Evolutionary conservation across 2,329 filamentous ascomycete species (phyloP), one percentile per base, ranked within the genome.

Genomic region (Paramyrothecium roridum): DNA sequence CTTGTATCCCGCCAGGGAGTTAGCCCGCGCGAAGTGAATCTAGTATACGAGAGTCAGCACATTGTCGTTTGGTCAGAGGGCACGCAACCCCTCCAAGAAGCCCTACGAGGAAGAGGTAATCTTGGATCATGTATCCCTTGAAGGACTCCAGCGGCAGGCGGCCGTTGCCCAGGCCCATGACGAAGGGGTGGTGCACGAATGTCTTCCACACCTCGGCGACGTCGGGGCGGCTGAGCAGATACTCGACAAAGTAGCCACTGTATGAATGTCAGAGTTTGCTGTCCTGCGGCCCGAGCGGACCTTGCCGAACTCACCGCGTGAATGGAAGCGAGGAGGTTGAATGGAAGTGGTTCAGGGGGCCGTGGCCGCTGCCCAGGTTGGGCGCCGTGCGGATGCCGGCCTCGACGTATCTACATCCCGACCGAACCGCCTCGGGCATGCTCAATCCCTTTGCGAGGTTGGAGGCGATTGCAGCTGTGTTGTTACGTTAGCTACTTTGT

Each of bases 111-210:
- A 95, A 98, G 4, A 96, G 79, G 65, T 97, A 97, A 66, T 98
- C 93, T 65, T 98, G 93, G 11, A 95, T 81, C 54, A 98, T 84
- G 68, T 97, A 98, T 43, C 88, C 82, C 70, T 92, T 95, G 78
- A 96, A 98, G 0, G 86, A 87, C 47, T 89, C 83, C 1, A 88
- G 63, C 0, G 90, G 88, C 20, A 98, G 76, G 8, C 83, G 88
- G 0, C 91, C 92, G 56, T 88, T 80, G 1, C 89, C 92, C 66
- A 98, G 78, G 16, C 82, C 83, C 65, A 86, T 78, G 46, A 96
- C 90, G 66, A 98, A 98, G 0, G 87, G 84, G 67, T 98, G 93
- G 61, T 92, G 79, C 2, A 90, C 87, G 66, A 91, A 96, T 13
- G 77, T 76, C 50, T 86, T 76, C 93, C 93, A 98, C 1, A 87